A percentile compares a stretch with the other conserved stretches of the same genome.
These are phyloP conservation scores for Lumnitzera littorea DNA, from an alignment of 345 rosid species.

Conservation along the genomic window DNA sequence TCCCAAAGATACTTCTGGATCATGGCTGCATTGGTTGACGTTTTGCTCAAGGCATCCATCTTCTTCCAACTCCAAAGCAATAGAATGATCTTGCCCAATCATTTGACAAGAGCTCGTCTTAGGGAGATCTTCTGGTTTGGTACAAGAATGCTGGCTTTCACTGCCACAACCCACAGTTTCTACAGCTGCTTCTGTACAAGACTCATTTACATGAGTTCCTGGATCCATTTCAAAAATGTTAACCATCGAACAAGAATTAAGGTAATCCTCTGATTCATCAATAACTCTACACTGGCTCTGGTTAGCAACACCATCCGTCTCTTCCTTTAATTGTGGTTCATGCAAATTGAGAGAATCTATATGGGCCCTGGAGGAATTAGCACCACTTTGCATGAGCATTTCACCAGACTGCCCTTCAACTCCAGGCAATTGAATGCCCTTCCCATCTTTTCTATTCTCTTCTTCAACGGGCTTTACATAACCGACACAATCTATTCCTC, in stretches of 20 bases:
- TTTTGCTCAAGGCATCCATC: too few relatives aligned
- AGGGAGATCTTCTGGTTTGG: too few relatives aligned
- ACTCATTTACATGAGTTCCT: conserved; percentile 25
- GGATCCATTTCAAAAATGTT: conserved; percentile 36
- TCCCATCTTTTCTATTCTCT: too few relatives aligned
- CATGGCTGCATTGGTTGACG: too few relatives aligned
- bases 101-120: too few relatives aligned
- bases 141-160: conserved; percentile 8
- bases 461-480: too few relatives aligned
- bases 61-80: too few relatives aligned
- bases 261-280: conserved; percentile 27
- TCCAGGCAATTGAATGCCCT: conserved; percentile 13
- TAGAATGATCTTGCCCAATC: too few relatives aligned
- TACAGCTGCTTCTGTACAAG: conserved; percentile 11
- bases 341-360: conserved; percentile 16
- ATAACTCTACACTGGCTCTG: conserved; percentile 23
- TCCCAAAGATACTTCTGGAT: too few relatives aligned
- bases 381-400: conserved; percentile 12
- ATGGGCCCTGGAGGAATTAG: conserved; percentile 9
- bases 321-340: conserved; percentile 14
- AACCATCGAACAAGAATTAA: conserved; percentile 28
- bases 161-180: conserved; percentile 15
- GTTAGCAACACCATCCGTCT: conserved; percentile 19
- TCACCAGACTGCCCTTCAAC: conserved; percentile 22
- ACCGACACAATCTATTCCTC: too few relatives aligned